These are phyloP conservation scores for Phytophthora pseudosyringae DNA, from an alignment of 352 stramenopile species.

Conservation along the genomic window DNA sequence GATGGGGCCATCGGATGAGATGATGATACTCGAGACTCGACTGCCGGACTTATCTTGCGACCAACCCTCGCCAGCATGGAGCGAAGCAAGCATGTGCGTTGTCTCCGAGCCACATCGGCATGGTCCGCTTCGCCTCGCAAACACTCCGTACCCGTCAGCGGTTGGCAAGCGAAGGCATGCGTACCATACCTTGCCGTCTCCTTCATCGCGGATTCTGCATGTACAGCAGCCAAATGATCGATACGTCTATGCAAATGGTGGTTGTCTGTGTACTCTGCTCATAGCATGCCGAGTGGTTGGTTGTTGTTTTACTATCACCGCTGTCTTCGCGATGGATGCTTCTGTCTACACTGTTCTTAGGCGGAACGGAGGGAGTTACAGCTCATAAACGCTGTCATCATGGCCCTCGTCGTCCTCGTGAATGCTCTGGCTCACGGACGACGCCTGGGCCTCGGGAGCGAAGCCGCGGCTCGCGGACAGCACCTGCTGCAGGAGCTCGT, in stretches of 20 bases:
- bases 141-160: slow-evolving; percentile 4
- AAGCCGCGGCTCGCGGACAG: slow-evolving; percentile 41
- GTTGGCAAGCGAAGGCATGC: neutral
- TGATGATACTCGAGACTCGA: slow-evolving; percentile 6
- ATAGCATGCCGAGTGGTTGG: slow-evolving; percentile 17
- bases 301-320: slow-evolving; percentile 25
- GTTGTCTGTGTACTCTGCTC: slow-evolving; percentile 20
- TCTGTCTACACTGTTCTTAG: slow-evolving; percentile 9
- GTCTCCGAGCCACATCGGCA: slow-evolving; percentile 12
- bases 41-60: slow-evolving; percentile 19
- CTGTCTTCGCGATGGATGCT: slow-evolving; percentile 26
- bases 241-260: slow-evolving; percentile 8
- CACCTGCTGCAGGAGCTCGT: slow-evolving; percentile 46
- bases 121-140: neutral
- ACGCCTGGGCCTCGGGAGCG: slow-evolving; percentile 14
- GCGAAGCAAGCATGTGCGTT: slow-evolving; percentile 5
- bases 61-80: neutral
- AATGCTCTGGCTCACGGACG: slow-evolving; percentile 32
- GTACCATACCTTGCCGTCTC: no score
- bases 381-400: slow-evolving; percentile 42
- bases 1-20: slow-evolving; percentile 31
- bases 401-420: slow-evolving; percentile 29
- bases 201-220: no score
- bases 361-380: slow-evolving; percentile 14
- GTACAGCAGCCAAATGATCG: neutral